Percentiles rank a stretch among this genome's conserved stretches.
phyloP scores from a whole-genome alignment of 176 grass and related monocot genomes.

The Carex cristatella region DNA sequence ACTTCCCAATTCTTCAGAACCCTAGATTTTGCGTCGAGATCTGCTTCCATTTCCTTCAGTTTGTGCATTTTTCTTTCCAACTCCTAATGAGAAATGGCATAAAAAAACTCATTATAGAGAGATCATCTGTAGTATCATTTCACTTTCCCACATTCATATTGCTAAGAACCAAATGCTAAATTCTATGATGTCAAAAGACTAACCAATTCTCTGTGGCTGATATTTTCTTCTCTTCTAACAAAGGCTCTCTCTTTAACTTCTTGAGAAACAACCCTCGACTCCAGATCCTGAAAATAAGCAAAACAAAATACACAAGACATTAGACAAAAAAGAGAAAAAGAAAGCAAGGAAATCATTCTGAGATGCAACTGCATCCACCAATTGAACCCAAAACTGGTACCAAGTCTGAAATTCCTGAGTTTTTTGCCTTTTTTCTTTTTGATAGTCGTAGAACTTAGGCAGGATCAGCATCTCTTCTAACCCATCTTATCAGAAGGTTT shows the following conservation, averaged over 20 bases:
- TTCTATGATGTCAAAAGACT: conserved; percentile 13
- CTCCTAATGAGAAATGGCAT: conserved; percentile 17
- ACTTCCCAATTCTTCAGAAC: conserved; percentile 79
- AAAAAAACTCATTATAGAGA: background rate
- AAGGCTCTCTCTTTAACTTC: conserved; percentile 55
- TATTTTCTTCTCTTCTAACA: conserved; percentile 44
- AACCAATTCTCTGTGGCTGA: conserved; percentile 64
- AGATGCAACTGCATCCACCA: background rate
- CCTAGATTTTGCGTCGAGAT: conserved; percentile 75
- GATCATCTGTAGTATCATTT: conserved; percentile 4
- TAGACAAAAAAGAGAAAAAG: background rate
- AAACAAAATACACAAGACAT: conserved; percentile 20
- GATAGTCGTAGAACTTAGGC: background rate
- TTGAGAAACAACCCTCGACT: conserved; percentile 36
- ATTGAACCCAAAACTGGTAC: background rate
- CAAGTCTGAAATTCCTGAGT: background rate
- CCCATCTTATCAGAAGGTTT: background rate
- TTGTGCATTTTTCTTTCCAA: conserved; percentile 54
- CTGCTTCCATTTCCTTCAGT: conserved; percentile 52
- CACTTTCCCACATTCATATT: background rate
- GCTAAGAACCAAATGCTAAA: background rate
- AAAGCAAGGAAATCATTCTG: conserved; percentile 3
- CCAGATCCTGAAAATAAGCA: conserved; percentile 50
- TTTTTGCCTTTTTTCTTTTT: background rate
- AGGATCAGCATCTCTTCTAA: background rate